phyloP scores from a whole-genome alignment of 257 asterid genomes.

The Misopates orontium region DNA sequence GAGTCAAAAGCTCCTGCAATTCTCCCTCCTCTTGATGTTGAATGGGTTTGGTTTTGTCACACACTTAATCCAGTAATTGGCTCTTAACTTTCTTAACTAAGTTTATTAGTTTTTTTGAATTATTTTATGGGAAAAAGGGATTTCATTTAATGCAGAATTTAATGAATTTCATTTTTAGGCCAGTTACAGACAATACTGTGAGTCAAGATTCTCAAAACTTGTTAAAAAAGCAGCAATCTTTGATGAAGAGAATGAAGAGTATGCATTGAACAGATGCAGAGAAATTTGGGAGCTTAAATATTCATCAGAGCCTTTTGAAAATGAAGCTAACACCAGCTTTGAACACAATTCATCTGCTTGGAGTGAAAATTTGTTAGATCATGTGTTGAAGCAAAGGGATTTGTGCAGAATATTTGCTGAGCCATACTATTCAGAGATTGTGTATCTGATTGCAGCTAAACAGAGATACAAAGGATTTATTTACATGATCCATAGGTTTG shows the following conservation, averaged over 20 bases:
- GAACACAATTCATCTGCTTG: constrained; percentile 14
- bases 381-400: constrained; percentile 53
- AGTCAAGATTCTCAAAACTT: constrained; percentile 70
- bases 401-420: constrained; percentile 48
- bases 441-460: constrained; percentile 77
- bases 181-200: constrained; percentile 68
- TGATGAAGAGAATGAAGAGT: constrained; percentile 80
- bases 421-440: constrained; percentile 71
- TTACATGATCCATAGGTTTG: constrained; percentile 58
- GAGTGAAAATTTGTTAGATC: constrained; percentile 52
- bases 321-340: constrained; percentile 38
- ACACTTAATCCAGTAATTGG: constrained; percentile 62
- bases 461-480: constrained; percentile 74
- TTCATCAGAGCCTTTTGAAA: constrained; percentile 76
- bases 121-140: neutral
- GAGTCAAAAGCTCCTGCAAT: constrained; percentile 70
- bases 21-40: constrained; percentile 93
- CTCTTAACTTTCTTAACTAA: neutral
- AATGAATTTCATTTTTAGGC: constrained; percentile 40
- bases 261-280: constrained; percentile 79
- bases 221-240: constrained; percentile 73
- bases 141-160: neutral
- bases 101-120: neutral
- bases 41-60: constrained; percentile 97
- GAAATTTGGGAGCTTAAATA: constrained; percentile 64